phyloP scores from a whole-genome alignment of 257 asterid genomes.

The Lantana camara region DNA sequence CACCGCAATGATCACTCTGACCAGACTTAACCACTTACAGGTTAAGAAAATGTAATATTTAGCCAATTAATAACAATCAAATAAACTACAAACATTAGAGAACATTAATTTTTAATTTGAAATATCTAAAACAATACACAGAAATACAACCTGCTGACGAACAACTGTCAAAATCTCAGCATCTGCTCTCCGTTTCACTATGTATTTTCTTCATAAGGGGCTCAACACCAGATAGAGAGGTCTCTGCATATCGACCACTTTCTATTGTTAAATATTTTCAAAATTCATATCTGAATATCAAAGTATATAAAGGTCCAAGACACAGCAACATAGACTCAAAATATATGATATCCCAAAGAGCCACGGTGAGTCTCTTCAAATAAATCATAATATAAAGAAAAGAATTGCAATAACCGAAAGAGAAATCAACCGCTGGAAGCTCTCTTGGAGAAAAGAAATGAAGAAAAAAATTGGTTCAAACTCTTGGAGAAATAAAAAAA shows the following conservation, averaged over 20 bases:
- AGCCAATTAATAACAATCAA: conserved; percentile 13
- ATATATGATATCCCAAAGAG: conserved; percentile 1
- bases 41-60: conserved; percentile 9
- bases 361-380: background rate
- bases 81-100: conserved; percentile 1
- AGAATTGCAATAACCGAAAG: background rate
- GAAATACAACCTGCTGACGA: conserved; percentile 81
- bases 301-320: conserved; percentile 20
- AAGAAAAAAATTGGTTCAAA: no score
- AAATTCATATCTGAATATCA: conserved; percentile 10
- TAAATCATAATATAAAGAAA: conserved; percentile 7
- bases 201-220: conserved; percentile 95
- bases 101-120: conserved; percentile 9
- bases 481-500: no score
- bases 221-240: conserved; percentile 93
- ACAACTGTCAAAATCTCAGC: conserved; percentile 84
- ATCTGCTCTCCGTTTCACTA: conserved; percentile 83
- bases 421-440: no score
- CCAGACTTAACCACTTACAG: conserved; percentile 7
- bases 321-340: conserved; percentile 1
- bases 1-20: no score
- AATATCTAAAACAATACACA: conserved; percentile 17
- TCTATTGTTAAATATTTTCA: conserved; percentile 11
- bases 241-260: conserved; percentile 60
- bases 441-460: no score